A percentile compares a stretch with the other conserved stretches of the same genome.
Evolutionary conservation across 345 rosid genomes (phyloP).

Genomic region (Xanthoceras sorbifolium): DNA sequence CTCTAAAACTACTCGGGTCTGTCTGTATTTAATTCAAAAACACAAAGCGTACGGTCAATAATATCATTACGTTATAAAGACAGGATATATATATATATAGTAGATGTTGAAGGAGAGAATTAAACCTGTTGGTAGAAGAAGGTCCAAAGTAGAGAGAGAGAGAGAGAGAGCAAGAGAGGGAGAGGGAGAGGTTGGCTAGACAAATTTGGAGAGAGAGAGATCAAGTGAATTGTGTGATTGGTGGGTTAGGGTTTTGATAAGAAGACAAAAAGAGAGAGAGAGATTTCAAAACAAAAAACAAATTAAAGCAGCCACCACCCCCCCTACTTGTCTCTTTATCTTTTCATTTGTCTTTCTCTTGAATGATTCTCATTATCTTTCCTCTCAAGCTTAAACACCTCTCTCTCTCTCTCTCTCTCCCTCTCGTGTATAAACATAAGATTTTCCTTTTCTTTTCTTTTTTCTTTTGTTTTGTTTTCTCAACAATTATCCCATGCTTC

Average conservation of each 20-base stretch:
- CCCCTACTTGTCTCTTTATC: conserved; percentile 37
- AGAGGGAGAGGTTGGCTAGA: conserved; percentile 11
- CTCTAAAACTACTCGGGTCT: not conserved
- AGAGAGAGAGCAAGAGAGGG: conserved; percentile 7
- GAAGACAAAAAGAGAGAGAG: conserved; percentile 49
- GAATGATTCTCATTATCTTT: conserved; percentile 50
- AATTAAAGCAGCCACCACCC: conserved; percentile 42
- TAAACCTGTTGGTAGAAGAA: conserved; percentile 17
- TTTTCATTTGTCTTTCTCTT: conserved; percentile 33
- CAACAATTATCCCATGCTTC: conserved; percentile 50
- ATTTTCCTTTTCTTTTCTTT: not conserved
- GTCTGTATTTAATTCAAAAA: not conserved
- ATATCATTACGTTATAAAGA: not conserved
- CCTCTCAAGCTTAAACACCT: conserved; percentile 28
- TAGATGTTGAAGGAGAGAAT: conserved; percentile 8
- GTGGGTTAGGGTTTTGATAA: conserved; percentile 36
- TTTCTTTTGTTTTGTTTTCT: not conserved
- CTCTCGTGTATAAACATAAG: not conserved
- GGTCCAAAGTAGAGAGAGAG: not conserved
- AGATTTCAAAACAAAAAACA: not conserved
- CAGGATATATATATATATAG: too few relatives aligned
- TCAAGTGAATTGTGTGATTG: conserved; percentile 8
- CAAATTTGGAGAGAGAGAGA: conserved; percentile 21
- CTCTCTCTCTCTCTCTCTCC: not conserved
- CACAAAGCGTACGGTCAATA: not conserved